Conservation (phyloP, 257 asterid genomes). For the Salvia hispanica region DNA sequence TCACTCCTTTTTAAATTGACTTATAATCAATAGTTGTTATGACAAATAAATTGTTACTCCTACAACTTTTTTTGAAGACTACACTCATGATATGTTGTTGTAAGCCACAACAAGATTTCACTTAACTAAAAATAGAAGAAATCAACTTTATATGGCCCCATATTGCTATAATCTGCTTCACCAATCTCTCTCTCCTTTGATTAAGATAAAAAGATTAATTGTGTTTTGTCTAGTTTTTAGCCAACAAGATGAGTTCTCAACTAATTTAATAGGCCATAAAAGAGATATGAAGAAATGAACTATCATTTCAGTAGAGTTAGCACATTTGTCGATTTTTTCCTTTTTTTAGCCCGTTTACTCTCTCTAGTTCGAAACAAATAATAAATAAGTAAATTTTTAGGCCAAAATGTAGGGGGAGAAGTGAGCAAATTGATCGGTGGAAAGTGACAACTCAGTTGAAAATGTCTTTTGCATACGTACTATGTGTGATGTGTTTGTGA, state of each 20-base stretch:
- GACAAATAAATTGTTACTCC: slow-evolving; percentile 19
- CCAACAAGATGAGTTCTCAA: slow-evolving; percentile 38
- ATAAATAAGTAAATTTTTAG: not conserved
- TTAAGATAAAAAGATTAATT: slow-evolving; percentile 13
- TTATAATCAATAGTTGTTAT: slow-evolving; percentile 30
- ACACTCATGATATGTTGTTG: not conserved
- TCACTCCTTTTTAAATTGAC: slow-evolving; percentile 1
- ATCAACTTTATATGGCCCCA: slow-evolving; percentile 9
- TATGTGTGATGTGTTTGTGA: slow-evolving; percentile 4
- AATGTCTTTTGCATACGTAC: slow-evolving; percentile 15
- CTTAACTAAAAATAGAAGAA: not conserved
- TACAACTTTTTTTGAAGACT: slow-evolving; percentile 29
- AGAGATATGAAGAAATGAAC: slow-evolving; percentile 36
- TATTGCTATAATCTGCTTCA: not conserved
- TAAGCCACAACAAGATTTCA: slow-evolving; percentile 24
- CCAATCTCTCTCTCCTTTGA: slow-evolving; percentile 9
- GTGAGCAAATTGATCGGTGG: slow-evolving; percentile 28
- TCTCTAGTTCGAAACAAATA: not conserved
- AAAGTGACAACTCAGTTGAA: slow-evolving; percentile 14
- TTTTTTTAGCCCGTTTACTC: not conserved
- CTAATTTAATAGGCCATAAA: slow-evolving; percentile 26
- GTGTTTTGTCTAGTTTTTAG: slow-evolving; percentile 37
- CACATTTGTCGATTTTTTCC: slow-evolving; percentile 15
- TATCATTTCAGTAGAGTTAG: slow-evolving; percentile 31
- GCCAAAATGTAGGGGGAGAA: slow-evolving; percentile 29